phyloP scores from a whole-genome alignment of 23 red algal species.

The Gracilaria vermiculophylla region DNA sequence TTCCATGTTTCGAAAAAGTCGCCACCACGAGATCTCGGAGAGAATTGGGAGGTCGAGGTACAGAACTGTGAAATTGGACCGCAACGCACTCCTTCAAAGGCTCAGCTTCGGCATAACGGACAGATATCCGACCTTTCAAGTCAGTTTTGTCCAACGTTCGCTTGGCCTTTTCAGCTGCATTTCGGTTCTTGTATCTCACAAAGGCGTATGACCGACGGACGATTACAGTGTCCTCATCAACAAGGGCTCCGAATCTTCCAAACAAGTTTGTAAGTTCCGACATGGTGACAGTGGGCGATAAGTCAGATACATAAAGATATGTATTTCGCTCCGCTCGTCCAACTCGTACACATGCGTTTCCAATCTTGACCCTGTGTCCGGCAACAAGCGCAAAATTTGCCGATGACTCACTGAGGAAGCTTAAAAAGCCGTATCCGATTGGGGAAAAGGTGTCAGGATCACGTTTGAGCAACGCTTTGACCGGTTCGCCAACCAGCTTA shows the following conservation, averaged over 20 bases:
- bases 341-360: constrained; percentile 59
- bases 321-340: constrained; percentile 68
- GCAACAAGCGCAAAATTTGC: constrained; percentile 60
- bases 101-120: constrained; percentile 72
- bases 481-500: constrained; percentile 48
- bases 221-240: constrained; percentile 69
- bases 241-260: constrained; percentile 53
- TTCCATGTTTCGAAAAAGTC: constrained; percentile 69
- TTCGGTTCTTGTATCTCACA: constrained; percentile 63
- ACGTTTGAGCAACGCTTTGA: constrained; percentile 51
- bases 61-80: constrained; percentile 63
- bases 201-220: constrained; percentile 59
- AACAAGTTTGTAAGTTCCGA: constrained; percentile 46
- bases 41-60: constrained; percentile 52
- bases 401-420: constrained; percentile 59
- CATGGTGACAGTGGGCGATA: constrained; percentile 29
- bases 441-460: constrained; percentile 70
- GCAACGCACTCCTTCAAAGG: constrained; percentile 57
- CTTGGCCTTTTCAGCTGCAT: constrained; percentile 56
- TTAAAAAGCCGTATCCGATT: constrained; percentile 71
- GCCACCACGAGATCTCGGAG: constrained; percentile 44
- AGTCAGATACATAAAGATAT: constrained; percentile 61
- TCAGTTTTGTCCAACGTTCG: constrained; percentile 67
- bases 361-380: constrained; percentile 51
- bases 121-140: constrained; percentile 48